A percentile compares a stretch with the other conserved stretches of the same genome.
These are phyloP conservation scores for Meredithiella fracta DNA, from an alignment of 2,329 filamentous ascomycete genomes.

Conservation along the genomic window DNA sequence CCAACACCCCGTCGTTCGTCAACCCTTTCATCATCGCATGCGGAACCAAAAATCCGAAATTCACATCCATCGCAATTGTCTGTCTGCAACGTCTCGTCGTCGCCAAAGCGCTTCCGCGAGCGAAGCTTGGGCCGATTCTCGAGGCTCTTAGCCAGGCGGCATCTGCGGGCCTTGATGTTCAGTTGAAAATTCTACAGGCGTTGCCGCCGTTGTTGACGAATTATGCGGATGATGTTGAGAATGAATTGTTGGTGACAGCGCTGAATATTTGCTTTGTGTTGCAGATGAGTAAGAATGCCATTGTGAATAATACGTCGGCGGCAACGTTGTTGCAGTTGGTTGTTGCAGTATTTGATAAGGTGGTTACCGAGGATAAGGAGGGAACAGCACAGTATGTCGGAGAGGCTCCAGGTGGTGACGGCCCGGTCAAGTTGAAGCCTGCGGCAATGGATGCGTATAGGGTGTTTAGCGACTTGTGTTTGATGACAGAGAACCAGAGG, in stretches of 20 bases:
- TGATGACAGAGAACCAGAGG: slow-evolving; percentile 69
- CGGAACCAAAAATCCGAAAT: slow-evolving; percentile 74
- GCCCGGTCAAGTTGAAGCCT: slow-evolving; percentile 47
- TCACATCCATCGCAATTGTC: slow-evolving; percentile 71
- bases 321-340: slow-evolving; percentile 93
- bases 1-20: slow-evolving; percentile 65
- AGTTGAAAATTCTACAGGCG: slow-evolving; percentile 88
- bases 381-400: slow-evolving; percentile 41
- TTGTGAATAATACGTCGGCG: slow-evolving; percentile 88
- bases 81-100: slow-evolving; percentile 82
- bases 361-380: slow-evolving; percentile 63
- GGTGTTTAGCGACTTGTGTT: slow-evolving; percentile 75
- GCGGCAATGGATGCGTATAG: slow-evolving; percentile 76
- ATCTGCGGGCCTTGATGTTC: slow-evolving; percentile 67
- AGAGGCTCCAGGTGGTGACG: slow-evolving; percentile 51
- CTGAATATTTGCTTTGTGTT: slow-evolving; percentile 84
- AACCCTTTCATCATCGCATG: slow-evolving; percentile 92
- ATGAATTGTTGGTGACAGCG: slow-evolving; percentile 62
- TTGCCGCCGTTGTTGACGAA: slow-evolving; percentile 81
- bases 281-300: slow-evolving; percentile 79
- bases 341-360: slow-evolving; percentile 84
- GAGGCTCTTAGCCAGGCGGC: slow-evolving; percentile 77
- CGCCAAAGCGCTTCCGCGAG: slow-evolving; percentile 59
- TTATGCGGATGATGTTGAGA: slow-evolving; percentile 66
- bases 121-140: slow-evolving; percentile 69